Evolutionary conservation across 768 basidiomycete species (phyloP), one percentile per base, ranked within the genome.

Genomic region (Tephrocybe sp.): DNA sequence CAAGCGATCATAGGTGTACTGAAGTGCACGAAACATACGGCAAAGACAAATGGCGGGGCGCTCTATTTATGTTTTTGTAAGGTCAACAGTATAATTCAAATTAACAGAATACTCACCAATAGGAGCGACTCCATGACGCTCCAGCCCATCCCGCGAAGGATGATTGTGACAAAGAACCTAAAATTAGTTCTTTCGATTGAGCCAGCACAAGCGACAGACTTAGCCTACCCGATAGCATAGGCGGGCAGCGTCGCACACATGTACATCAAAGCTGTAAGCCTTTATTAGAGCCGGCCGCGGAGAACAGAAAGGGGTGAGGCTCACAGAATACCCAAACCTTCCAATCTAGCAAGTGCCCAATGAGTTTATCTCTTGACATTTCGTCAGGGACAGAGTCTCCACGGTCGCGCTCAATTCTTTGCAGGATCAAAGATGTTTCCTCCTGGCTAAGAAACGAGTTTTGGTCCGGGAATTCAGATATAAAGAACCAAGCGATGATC

Each of bases 71-170:
- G 34, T 9, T 13, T 18, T 18, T 35, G 1, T 7, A n/a, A 18
- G 41, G 13, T 30, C 15, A 34, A n/a, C 32, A 43, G 9, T 32
- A 31, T 12, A 40, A 44, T 24, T 40, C 25, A 32, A 13, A 4
- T 37, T 19, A n/a, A 37, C 9, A 31, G 43, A 61, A 35, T 44
- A 56, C 54, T n/a, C 34, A 76, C 76, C 61, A 79, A 49, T 36
- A 79, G 64, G 39, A 78, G 57, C 11, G 76, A 74, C 21, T 70
- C 61, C 13, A 60, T 60, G 28, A 70, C 54, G 44, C 66, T 70
- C 77, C 77, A 79, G 12, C 77, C 77, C 72, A 79, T 72, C 3
- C 74, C 73, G 16, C 69, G 65, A 41, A 79, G 63, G 34, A 79
- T 77, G 45, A 73, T 69, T 5, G 77, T 72, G 25, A 79, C 54